phyloP scores from a whole-genome alignment of 2,329 filamentous ascomycete species.

The Orbilia brochopaga region DNA sequence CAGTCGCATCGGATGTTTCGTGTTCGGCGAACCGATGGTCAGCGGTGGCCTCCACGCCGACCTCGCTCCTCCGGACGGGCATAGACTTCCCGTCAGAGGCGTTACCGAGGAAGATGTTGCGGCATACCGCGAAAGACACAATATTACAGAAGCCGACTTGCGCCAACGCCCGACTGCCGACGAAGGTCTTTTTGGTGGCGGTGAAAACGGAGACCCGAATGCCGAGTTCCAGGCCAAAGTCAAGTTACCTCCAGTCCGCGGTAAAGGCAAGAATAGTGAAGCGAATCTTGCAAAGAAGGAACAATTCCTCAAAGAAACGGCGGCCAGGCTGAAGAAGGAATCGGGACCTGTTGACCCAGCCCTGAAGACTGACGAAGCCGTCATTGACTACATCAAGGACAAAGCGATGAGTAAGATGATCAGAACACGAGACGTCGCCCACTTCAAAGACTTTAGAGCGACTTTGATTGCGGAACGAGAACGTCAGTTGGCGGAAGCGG shows the following conservation, averaged over 20 bases:
- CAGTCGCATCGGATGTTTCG: conserved; percentile 84
- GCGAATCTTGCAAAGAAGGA: conserved; percentile 23
- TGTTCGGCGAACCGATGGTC: conserved; percentile 80
- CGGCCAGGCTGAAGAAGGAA: conserved; percentile 31
- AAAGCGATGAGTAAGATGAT: conserved; percentile 22
- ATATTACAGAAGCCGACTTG: conserved; percentile 18
- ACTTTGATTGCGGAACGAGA: conserved; percentile 36
- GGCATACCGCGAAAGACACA: conserved; percentile 53
- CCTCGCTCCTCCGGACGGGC: conserved; percentile 62
- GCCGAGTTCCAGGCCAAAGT: conserved; percentile 20
- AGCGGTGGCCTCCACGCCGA: conserved; percentile 86
- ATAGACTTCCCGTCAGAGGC: conserved; percentile 55
- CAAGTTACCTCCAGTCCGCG: conserved; percentile 12
- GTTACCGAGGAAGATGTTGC: conserved; percentile 57
- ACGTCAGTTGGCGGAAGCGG: conserved; percentile 13
- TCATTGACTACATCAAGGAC: conserved; percentile 41
- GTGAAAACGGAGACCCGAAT: conserved; percentile 13
- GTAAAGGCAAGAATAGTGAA: conserved; percentile 20
- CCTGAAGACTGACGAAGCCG: conserved; percentile 36
- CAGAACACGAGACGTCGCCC: conserved; percentile 24
- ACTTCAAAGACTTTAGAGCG: conserved; percentile 35
- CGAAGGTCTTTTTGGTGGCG: conserved; percentile 2
- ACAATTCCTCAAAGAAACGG: conserved; percentile 33
- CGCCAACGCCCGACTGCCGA: conserved; percentile 10
- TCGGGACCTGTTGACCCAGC: conserved; percentile 39